A percentile compares a stretch with the other conserved stretches of the same genome.
Conservation (phyloP, 495 filamentous ascomycete genomes). For the Amphirosellinia nigrospora region DNA sequence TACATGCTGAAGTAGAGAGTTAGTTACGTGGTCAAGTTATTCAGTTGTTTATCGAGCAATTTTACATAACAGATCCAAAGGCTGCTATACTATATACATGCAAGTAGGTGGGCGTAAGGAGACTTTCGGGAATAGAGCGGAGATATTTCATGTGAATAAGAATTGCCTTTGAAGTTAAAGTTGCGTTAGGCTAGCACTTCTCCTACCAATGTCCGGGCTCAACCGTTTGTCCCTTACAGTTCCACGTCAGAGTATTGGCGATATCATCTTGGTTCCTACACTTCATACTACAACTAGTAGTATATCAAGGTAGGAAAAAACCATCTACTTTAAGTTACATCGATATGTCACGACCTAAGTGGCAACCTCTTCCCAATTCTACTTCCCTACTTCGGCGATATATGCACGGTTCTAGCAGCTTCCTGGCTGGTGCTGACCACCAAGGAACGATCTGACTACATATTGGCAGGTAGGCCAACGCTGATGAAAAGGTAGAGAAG, state of each 20-base stretch:
- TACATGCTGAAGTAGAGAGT: too few relatives aligned
- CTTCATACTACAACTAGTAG: neutral
- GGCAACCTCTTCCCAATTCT: conserved; percentile 1
- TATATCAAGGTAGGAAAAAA: neutral
- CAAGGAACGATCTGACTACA: conserved; percentile 16
- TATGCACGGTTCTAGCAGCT: conserved; percentile 8
- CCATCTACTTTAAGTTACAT: conserved; percentile 8
- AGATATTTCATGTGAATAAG: neutral
- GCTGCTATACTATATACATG: neutral
- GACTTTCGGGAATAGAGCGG: conserved; percentile 3
- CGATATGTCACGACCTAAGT: conserved; percentile 1
- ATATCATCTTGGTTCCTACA: neutral
- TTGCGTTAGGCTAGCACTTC: neutral
- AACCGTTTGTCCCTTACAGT: conserved; percentile 9
- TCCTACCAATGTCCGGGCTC: neutral
- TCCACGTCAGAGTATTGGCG: neutral
- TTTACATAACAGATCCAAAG: neutral
- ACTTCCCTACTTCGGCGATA: neutral
- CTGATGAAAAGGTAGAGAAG: neutral
- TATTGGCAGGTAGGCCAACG: neutral
- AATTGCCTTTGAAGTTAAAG: neutral
- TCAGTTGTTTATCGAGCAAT: neutral
- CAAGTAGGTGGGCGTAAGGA: neutral
- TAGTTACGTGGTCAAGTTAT: too few relatives aligned
- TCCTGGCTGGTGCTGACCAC: conserved; percentile 12